Evolutionary conservation across 2,329 filamentous ascomycete genomes (phyloP), one percentile per base, ranked within the genome.

Genomic region (Talaromyces sp.): DNA sequence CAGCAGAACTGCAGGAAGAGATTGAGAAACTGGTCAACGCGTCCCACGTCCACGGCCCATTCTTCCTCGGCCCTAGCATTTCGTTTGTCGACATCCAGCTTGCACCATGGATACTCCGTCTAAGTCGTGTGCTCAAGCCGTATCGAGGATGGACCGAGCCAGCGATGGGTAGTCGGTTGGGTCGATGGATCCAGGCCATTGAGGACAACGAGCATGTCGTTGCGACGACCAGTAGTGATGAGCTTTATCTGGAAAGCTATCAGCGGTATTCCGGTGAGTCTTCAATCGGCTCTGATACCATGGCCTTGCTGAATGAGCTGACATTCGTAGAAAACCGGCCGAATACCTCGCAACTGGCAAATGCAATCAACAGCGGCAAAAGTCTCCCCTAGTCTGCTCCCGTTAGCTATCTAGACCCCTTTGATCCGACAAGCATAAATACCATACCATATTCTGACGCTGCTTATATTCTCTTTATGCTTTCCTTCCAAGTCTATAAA

Each of bases 41-140:
- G 0, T 85, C 86, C 0, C 78, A 88, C 71, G 68, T 78, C 22
- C 72, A 83, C 61, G 90, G 90, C 0, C 90, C 90, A 0, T 92
- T 90, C 75, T 93, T 93, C 73, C 82, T 84, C 69, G 87, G 87
- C 8, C 69, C 75, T 0, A 70, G 81, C 1, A 80, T 89, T 63
- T 83, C 81, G 0, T 88, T 92, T 63, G 90, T 93, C 0, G 90
- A 93, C 69, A 83, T 92, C 16, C 88, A 92, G 71, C 84, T 92
- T 54, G 90, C 90, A 1, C 91, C 91, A 0, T 93, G 91, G 83
- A 84, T 91, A 14, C 73, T 93, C 19, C 84, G 91, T 1, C 79
- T 93, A 66, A 82, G 84, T n/a, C 85, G 86, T 2, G 85, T 92
- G 19, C 78, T 91, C 39, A 83, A 85, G 59, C 85, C 87, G 16